These are phyloP conservation scores for Onygenales sp. DNA, from an alignment of 2,329 filamentous ascomycete species.

Conservation along the genomic window DNA sequence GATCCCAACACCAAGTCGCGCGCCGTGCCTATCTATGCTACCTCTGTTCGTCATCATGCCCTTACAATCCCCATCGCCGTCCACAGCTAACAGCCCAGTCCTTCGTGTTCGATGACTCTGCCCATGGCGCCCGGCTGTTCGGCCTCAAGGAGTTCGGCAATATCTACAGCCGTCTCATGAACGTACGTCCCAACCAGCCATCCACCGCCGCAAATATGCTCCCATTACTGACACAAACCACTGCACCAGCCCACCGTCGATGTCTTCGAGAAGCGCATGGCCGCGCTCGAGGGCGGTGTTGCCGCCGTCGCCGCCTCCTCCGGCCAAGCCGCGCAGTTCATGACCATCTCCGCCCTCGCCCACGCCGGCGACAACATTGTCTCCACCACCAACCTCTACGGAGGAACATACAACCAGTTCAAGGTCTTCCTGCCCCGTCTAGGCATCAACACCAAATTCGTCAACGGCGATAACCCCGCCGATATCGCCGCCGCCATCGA, in stretches of 20 bases:
- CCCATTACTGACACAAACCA: neutral
- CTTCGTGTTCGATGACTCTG: slow-evolving; percentile 90
- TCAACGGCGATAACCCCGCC: slow-evolving; percentile 67
- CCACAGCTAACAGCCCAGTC: slow-evolving; percentile 44
- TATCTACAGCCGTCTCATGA: slow-evolving; percentile 95
- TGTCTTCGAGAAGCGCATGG: slow-evolving; percentile 92
- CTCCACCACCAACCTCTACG: slow-evolving; percentile 82
- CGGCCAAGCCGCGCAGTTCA: slow-evolving; percentile 87
- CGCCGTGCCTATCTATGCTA: slow-evolving; percentile 92
- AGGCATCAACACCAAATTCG: slow-evolving; percentile 80
- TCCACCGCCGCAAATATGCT: neutral
- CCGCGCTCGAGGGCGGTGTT: slow-evolving; percentile 87
- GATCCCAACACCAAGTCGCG: slow-evolving; percentile 77
- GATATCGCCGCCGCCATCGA: slow-evolving; percentile 78
- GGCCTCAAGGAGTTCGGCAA: slow-evolving; percentile 95
- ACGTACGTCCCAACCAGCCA: slow-evolving; percentile 46
- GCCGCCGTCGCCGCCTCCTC: slow-evolving; percentile 78
- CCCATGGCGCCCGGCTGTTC: slow-evolving; percentile 88
- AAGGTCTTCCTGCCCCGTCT: slow-evolving; percentile 84
- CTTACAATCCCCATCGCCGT: neutral
- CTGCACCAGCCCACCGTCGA: slow-evolving; percentile 68
- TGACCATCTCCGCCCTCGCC: slow-evolving; percentile 75
- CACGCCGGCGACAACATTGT: slow-evolving; percentile 88
- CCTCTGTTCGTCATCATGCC: slow-evolving; percentile 46
- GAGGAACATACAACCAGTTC: slow-evolving; percentile 94